Evolutionary conservation across 2,329 filamentous ascomycete genomes (phyloP).

Genomic region (Neopestalotiopsis sp.): DNA sequence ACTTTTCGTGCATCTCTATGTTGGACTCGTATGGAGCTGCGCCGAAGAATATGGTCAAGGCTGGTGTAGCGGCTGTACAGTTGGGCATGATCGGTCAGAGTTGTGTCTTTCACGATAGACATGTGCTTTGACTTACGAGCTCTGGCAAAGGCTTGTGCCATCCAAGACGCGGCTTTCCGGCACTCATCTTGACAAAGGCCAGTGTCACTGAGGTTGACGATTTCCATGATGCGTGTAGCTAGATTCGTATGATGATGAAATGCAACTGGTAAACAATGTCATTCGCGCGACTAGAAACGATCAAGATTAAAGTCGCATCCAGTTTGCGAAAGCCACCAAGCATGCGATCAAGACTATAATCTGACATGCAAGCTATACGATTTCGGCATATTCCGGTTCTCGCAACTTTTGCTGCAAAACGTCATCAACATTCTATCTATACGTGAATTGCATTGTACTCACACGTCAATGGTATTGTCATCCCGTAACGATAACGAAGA

Average conservation of each 20-base stretch:
- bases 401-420: not conserved
- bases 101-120: not conserved
- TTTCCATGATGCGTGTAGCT: not conserved
- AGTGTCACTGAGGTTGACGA: not conserved
- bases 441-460: not conserved
- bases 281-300: not conserved
- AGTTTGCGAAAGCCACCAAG: not conserved
- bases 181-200: not conserved
- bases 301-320: not conserved
- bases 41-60: conserved; percentile 12
- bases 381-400: not conserved
- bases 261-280: not conserved
- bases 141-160: conserved; percentile 7
- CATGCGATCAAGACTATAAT: not conserved
- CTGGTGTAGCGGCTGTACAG: conserved; percentile 2
- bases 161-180: conserved; percentile 2
- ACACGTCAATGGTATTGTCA: not conserved
- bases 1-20: conserved; percentile 10
- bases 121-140: not conserved
- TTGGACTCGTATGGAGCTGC: conserved; percentile 9
- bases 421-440: not conserved
- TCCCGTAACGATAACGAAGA: too few species aligned
- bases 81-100: not conserved
- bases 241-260: not conserved
- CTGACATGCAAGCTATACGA: not conserved